A percentile compares a stretch with the other conserved stretches of the same genome.
phyloP scores from a whole-genome alignment of 2,329 filamentous ascomycete species.

The Aspergillus chevalieri region DNA sequence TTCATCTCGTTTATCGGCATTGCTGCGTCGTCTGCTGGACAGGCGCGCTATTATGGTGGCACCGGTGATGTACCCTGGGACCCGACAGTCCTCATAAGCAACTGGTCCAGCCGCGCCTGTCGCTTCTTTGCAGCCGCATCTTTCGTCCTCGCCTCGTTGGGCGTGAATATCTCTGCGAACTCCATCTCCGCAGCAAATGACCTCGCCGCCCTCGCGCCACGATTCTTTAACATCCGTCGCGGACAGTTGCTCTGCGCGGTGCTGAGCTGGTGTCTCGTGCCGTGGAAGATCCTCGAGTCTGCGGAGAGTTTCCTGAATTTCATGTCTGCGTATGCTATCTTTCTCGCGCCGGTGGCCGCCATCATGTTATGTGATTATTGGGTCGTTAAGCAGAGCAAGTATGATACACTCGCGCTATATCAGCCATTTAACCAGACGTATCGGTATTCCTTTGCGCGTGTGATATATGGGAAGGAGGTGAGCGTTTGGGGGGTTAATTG shows the following conservation, averaged over 20 bases:
- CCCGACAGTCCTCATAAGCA: constrained; percentile 35
- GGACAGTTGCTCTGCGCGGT: constrained; percentile 52
- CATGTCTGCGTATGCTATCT: constrained; percentile 61
- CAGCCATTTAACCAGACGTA: constrained; percentile 43
- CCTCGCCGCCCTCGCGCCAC: constrained; percentile 50
- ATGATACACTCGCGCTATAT: constrained; percentile 49
- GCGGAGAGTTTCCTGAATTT: constrained; percentile 57
- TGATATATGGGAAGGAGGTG: too few relatives aligned
- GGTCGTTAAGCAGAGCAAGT: constrained; percentile 46
- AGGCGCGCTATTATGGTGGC: constrained; percentile 27
- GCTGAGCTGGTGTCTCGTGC: constrained; percentile 55
- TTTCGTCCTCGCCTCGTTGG: constrained; percentile 51
- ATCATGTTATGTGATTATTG: constrained; percentile 58
- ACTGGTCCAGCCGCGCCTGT: constrained; percentile 35
- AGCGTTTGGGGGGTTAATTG: constrained; percentile 49
- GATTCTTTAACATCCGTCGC: constrained; percentile 51
- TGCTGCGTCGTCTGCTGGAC: constrained; percentile 34
- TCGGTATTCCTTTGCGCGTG: constrained; percentile 35
- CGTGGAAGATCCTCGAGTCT: constrained; percentile 60
- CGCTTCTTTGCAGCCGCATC: constrained; percentile 48
- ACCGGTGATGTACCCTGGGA: constrained; percentile 35
- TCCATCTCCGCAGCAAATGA: constrained; percentile 47
- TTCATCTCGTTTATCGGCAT: constrained; percentile 48
- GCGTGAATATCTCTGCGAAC: constrained; percentile 54
- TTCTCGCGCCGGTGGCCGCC: constrained; percentile 58